Conservation (phyloP, 768 basidiomycete genomes). For the Cubamyces sp. region DNA sequence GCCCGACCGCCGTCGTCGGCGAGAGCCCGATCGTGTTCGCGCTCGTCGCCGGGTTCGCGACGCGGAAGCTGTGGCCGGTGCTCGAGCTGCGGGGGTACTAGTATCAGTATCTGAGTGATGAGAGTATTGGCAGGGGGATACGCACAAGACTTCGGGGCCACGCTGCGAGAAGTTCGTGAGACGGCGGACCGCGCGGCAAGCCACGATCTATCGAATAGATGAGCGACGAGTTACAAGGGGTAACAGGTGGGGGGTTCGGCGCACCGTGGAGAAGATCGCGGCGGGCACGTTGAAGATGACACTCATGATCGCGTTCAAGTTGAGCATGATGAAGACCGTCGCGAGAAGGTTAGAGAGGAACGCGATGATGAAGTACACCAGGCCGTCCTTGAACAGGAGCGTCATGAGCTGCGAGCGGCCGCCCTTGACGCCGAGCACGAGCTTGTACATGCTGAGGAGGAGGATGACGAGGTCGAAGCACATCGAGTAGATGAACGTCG, state of each 20-base stretch:
- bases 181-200: conserved; percentile 63
- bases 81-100: conserved; percentile 21
- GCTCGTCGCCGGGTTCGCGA: conserved; percentile 43
- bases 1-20: conserved; percentile 13
- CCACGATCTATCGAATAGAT: conserved; percentile 56
- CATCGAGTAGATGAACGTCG: conserved; percentile 81
- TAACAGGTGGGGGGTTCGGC: conserved; percentile 37
- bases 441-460: conserved; percentile 63
- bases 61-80: conserved; percentile 56
- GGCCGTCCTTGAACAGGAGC: conserved; percentile 74
- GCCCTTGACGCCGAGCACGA: conserved; percentile 39
- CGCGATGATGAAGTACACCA: conserved; percentile 80
- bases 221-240: neutral
- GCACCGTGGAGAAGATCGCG: conserved; percentile 68
- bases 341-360: conserved; percentile 49
- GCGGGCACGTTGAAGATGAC: conserved; percentile 77
- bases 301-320: conserved; percentile 72
- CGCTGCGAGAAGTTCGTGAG: conserved; percentile 58
- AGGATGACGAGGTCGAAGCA: conserved; percentile 69
- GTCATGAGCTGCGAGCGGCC: conserved; percentile 53
- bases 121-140: conserved; percentile 7
- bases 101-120: neutral
- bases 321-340: conserved; percentile 61
- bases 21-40: conserved; percentile 26
- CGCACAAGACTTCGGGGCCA: conserved; percentile 59